Conservation (phyloP, 1,139 yeast genomes). For the Saccharomycopsis hybrid region DNA sequence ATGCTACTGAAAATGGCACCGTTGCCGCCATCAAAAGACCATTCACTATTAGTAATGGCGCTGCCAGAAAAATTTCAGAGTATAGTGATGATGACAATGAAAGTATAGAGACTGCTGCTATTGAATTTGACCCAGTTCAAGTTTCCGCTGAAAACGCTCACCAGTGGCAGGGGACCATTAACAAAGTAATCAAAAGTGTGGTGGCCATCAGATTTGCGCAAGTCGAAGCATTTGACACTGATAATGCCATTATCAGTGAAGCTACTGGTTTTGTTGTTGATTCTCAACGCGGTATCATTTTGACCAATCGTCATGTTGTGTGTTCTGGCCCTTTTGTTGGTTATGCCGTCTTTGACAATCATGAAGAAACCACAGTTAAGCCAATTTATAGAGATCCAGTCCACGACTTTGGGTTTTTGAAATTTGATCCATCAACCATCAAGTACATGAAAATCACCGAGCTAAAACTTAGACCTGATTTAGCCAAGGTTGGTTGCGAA, state of each 20-base stretch:
- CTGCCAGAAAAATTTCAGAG: no score
- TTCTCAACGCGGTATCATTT: slow-evolving; percentile 65
- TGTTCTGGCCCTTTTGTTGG: slow-evolving; percentile 94
- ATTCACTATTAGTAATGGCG: no score
- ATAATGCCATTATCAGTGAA: slow-evolving; percentile 71
- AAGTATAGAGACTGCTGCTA: no score
- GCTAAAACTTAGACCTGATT: slow-evolving; percentile 65
- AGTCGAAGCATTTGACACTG: slow-evolving; percentile 85
- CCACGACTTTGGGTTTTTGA: slow-evolving; percentile 77
- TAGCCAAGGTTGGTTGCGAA: slow-evolving; percentile 83
- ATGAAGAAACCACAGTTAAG: slow-evolving; percentile 81
- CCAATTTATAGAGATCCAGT: slow-evolving; percentile 81
- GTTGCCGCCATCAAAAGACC: no score
- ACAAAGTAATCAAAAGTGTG: slow-evolving; percentile 74
- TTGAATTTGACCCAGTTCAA: no score
- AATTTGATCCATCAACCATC: slow-evolving; percentile 63
- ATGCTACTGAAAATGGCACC: no score
- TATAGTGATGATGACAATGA: no score
- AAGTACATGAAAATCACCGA: slow-evolving; percentile 68
- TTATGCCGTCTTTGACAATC: slow-evolving; percentile 86
- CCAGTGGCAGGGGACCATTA: slow-evolving; percentile 76
- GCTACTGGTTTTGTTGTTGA: slow-evolving; percentile 95
- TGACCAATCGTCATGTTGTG: slow-evolving; percentile 89
- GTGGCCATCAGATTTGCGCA: slow-evolving; percentile 86
- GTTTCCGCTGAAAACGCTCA: not conserved